Conservation (phyloP, 176 grass and related monocot species). For the sorghum (Sorghum bicolor) region Sorghum_bicolor_NCBIv3 NC_012870.2:64280501-64281000, state of each 20-base stretch:
- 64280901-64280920: constrained; percentile 13
- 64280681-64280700: not conserved
- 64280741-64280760: not conserved
- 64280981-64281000: not conserved
- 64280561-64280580: too few species aligned
- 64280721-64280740: not conserved
- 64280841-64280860: constrained; percentile 10
- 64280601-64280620: too few species aligned
- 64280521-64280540: too few species aligned
- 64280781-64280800: not conserved
- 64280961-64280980: not conserved
- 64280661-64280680: too few species aligned
- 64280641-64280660: too few species aligned
- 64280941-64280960: not conserved
- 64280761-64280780: not conserved
- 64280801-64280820: not conserved
- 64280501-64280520: too few species aligned
- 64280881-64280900: constrained; percentile 35
- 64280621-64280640: too few species aligned
- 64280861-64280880: constrained; percentile 33
- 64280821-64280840: not conserved
- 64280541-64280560: too few species aligned
- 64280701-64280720: not conserved
- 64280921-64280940: not conserved
- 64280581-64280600: too few species aligned